Evolutionary conservation across 2,329 filamentous ascomycete species (phyloP).

Genomic region (Clarireedia paspali): DNA sequence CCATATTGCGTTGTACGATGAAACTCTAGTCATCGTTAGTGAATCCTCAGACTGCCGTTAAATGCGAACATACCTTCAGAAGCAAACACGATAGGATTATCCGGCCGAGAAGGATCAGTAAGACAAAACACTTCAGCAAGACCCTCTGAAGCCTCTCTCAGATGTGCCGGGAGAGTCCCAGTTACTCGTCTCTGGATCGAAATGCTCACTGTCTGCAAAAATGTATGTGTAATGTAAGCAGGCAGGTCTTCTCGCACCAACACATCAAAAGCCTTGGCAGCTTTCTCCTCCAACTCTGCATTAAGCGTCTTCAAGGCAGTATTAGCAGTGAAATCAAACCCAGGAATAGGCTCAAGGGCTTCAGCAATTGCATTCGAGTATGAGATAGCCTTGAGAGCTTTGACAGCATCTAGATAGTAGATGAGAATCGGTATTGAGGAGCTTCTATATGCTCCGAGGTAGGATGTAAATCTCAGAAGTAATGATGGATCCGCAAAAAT

Average conservation of each 20-base stretch:
- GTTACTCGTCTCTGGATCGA: slow-evolving; percentile 62
- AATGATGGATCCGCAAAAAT: slow-evolving; percentile 59
- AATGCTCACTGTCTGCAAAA: slow-evolving; percentile 60
- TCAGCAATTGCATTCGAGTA: slow-evolving; percentile 64
- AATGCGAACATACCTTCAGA: slow-evolving; percentile 51
- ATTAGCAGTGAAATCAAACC: slow-evolving; percentile 46
- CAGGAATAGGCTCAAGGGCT: slow-evolving; percentile 48
- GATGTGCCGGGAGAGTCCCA: slow-evolving; percentile 54
- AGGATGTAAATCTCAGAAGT: slow-evolving; percentile 59
- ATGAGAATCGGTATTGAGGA: slow-evolving; percentile 57
- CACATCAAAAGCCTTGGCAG: slow-evolving; percentile 54
- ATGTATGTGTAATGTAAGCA: slow-evolving; percentile 62
- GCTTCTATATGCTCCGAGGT: slow-evolving; percentile 51
- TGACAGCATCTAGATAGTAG: slow-evolving; percentile 65
- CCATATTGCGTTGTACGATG: slow-evolving; percentile 69
- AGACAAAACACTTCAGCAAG: slow-evolving; percentile 71
- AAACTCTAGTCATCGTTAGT: slow-evolving; percentile 47
- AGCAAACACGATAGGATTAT: slow-evolving; percentile 72
- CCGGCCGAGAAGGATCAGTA: slow-evolving; percentile 63
- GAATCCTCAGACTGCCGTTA: neutral
- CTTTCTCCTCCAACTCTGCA: slow-evolving; percentile 51
- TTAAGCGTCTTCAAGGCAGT: slow-evolving; percentile 48
- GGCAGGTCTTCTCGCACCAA: slow-evolving; percentile 62
- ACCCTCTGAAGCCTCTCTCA: slow-evolving; percentile 64
- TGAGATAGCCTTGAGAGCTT: slow-evolving; percentile 61